phyloP scores from a whole-genome alignment of 2,329 filamentous ascomycete species.

The Fusarium nygamai region DNA sequence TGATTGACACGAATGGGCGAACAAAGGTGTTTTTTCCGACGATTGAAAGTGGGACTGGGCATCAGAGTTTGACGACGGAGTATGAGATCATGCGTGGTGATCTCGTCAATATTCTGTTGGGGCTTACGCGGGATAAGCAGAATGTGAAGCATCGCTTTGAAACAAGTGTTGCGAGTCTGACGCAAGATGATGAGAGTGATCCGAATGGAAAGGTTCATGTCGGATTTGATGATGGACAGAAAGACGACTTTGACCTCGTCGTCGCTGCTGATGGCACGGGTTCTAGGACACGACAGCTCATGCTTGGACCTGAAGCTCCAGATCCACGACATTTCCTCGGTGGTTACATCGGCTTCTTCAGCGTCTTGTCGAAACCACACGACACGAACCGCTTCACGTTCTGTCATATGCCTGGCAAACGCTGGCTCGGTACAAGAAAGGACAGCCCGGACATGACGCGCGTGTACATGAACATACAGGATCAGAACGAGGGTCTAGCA shows the following conservation, averaged over 20 bases:
- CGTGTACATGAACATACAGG: neutral
- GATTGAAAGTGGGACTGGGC: neutral
- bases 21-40: neutral
- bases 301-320: slow-evolving; percentile 19
- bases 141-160: slow-evolving; percentile 8
- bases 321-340: slow-evolving; percentile 20
- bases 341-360: slow-evolving; percentile 32
- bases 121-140: neutral
- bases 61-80: slow-evolving; percentile 4
- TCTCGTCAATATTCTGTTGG: neutral
- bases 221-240: neutral
- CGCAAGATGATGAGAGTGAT: slow-evolving; percentile 1
- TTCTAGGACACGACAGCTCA: slow-evolving; percentile 11
- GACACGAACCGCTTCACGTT: slow-evolving; percentile 3
- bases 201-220: slow-evolving; percentile 11
- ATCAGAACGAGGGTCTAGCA: neutral
- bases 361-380: neutral
- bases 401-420: neutral
- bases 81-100: slow-evolving; percentile 10
- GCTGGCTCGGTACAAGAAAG: slow-evolving; percentile 2
- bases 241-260: slow-evolving; percentile 13
- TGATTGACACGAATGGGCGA: neutral
- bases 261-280: slow-evolving; percentile 16
- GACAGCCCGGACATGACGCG: neutral
- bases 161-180: neutral